Percentiles rank a stretch among this genome's conserved stretches.
These are phyloP conservation scores for Ilyonectria robusta DNA, from an alignment of 2,329 filamentous ascomycete genomes.

Conservation along the genomic window DNA sequence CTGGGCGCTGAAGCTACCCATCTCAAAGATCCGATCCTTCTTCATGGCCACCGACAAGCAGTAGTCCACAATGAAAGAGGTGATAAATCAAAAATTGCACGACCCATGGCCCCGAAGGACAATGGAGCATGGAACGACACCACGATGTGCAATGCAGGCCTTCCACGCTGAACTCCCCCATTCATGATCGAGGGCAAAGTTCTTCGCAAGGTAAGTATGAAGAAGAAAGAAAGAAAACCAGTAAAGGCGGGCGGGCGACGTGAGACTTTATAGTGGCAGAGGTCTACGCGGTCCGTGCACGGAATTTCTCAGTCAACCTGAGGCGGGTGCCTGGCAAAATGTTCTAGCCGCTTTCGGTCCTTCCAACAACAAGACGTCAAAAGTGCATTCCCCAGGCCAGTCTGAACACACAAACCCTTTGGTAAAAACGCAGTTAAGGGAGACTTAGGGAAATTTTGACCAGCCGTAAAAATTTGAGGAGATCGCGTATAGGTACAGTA, in stretches of 20 bases:
- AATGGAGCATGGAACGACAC: slow-evolving; percentile 63
- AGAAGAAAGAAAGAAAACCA: slow-evolving; percentile 45
- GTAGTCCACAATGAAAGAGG: slow-evolving; percentile 61
- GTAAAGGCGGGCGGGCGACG: not conserved
- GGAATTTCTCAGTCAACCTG: slow-evolving; percentile 1
- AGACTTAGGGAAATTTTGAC: too few species aligned
- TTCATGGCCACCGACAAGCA: slow-evolving; percentile 57
- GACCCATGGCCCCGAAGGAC: slow-evolving; percentile 67
- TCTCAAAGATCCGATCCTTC: slow-evolving; percentile 52
- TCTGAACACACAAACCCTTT: too few species aligned
- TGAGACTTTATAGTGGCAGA: slow-evolving; percentile 35
- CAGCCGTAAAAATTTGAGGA: too few species aligned
- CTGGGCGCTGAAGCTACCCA: not conserved
- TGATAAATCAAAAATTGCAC: slow-evolving; percentile 64
- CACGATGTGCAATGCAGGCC: slow-evolving; percentile 69
- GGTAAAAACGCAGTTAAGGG: too few species aligned
- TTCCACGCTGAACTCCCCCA: slow-evolving; percentile 57
- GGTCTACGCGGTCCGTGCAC: slow-evolving; percentile 25
- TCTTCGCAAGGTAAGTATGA: slow-evolving; percentile 68
- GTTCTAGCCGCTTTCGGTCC: not conserved
- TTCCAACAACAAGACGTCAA: not conserved
- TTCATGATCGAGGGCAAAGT: slow-evolving; percentile 59
- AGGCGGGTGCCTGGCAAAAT: not conserved
- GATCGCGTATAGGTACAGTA: too few species aligned
- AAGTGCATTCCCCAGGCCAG: too few species aligned